Base-by-base conservation (phyloP, 306 rosid species). In the Glycyrrhiza uralensis region DNA sequence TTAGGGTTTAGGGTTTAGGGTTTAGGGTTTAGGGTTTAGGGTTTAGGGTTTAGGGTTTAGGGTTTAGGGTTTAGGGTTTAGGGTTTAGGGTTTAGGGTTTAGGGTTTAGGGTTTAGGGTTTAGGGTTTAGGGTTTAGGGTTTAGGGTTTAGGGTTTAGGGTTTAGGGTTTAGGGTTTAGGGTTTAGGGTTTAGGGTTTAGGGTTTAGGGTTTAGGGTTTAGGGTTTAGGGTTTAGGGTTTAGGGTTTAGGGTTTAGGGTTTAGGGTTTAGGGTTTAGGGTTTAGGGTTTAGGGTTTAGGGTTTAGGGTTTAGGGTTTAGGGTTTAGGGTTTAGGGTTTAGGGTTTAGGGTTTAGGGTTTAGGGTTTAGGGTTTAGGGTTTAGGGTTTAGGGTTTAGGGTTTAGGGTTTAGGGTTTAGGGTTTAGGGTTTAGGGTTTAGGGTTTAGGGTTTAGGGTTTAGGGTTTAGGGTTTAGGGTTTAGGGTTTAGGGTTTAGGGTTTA, bases 281-380 rank as follows among this genome's bases (percentile, higher is more conserved):
- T 62, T 19, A 24, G 32, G 69, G 41, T 63, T 49, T 15, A 7
- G 56, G 56, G 20, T 49, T 49, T 4, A 19, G 56, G 56, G 20
- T 52, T 20, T 6, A 5, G 30, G 59, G 9, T 52, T 52, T 9
- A 30, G 35, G 35, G 35, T 55, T 55, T 12, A n/a, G 38, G 62
- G 5, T 68, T 45, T 19, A 12, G 72, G 72, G 8, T 45, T 44
- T 50, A 64, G 44, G 30, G 32, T 64, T 64, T 76, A 28, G 74
- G 80, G 57, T 66, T 76, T 55, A 54, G 74, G 74, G 68, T 54
- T 66, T 39, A 23, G 67, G 74, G 74, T 66, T 36, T 55, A 20
- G 44, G 80, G 74, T 52, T 76, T 41, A 7, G 3, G 50, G 13
- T 65, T 54, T 51, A 57, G 67, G 68, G 45, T 55, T 58, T 71